A percentile compares a stretch with the other conserved stretches of the same genome.
These are phyloP conservation scores for Nothopassalora personata DNA, from an alignment of 2,329 filamentous ascomycete genomes.

Conservation along the genomic window DNA sequence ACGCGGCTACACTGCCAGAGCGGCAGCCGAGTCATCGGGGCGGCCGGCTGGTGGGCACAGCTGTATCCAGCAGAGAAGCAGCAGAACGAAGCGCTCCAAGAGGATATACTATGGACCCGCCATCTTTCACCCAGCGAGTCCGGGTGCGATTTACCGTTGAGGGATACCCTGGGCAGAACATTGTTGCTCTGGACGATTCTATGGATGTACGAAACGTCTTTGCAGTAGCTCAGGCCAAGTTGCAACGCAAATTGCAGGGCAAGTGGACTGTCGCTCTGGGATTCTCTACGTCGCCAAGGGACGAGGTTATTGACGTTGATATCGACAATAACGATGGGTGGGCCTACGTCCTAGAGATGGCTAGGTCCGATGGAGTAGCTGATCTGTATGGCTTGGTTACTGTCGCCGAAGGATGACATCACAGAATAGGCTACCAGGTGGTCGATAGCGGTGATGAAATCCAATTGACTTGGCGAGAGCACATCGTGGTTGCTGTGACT, in stretches of 20 bases:
- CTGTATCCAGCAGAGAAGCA: too few relatives aligned
- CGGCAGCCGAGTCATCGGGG: too few relatives aligned
- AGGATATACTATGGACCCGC: neutral
- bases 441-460: too few relatives aligned
- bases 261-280: neutral
- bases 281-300: neutral
- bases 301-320: too few relatives aligned
- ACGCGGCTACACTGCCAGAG: too few relatives aligned
- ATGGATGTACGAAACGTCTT: neutral
- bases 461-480: too few relatives aligned
- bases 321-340: constrained; percentile 2
- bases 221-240: neutral
- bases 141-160: neutral
- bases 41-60: too few relatives aligned
- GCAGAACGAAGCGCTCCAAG: too few relatives aligned
- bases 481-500: too few relatives aligned
- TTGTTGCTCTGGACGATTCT: neutral
- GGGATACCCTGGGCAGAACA: neutral
- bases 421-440: too few relatives aligned
- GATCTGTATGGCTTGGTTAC: too few relatives aligned
- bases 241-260: neutral
- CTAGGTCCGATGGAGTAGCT: neutral
- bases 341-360: neutral
- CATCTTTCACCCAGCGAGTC: neutral
- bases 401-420: too few relatives aligned